Percentiles rank a stretch among this genome's conserved stretches.
phyloP scores from a whole-genome alignment of 164 flowering plant species.

The Malania oleifera region DNA sequence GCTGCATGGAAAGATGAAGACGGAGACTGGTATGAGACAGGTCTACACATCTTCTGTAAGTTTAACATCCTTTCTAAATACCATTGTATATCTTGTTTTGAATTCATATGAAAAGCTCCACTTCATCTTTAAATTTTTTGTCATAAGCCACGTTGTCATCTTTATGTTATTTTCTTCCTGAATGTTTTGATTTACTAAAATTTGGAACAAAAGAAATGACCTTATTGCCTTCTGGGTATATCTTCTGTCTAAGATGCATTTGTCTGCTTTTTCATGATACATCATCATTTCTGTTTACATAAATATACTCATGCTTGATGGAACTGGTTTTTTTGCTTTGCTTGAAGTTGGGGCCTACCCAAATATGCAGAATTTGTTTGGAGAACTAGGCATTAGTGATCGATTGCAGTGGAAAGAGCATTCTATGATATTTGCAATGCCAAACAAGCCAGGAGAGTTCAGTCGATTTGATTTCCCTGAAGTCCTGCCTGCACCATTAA shows the following conservation, averaged over 20 bases:
- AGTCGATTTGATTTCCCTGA: constrained; percentile 98
- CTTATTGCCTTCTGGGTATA: neutral
- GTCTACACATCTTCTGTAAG: constrained; percentile 97
- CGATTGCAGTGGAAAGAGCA: constrained; percentile 99
- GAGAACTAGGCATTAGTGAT: constrained; percentile 92
- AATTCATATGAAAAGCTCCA: neutral
- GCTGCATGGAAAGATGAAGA: constrained; percentile 98
- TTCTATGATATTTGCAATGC: constrained; percentile 99
- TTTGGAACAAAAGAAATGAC: neutral
- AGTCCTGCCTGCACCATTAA: constrained; percentile 80
- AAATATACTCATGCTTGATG: neutral
- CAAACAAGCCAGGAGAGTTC: constrained; percentile 91
- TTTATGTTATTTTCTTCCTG: neutral
- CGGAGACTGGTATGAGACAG: constrained; percentile 99
- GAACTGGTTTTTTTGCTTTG: neutral
- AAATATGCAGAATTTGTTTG: constrained; percentile 88
- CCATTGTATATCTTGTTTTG: neutral
- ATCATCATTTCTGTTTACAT: neutral
- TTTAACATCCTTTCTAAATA: constrained; percentile 3
- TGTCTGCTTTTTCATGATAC: neutral
- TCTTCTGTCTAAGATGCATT: neutral
- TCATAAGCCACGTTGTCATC: neutral
- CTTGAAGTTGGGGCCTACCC: constrained; percentile 96
- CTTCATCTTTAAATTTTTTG: neutral
- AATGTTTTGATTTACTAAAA: neutral